phyloP scores from a whole-genome alignment of 805 yeast species.

The Spathaspora arborariae region DNA sequence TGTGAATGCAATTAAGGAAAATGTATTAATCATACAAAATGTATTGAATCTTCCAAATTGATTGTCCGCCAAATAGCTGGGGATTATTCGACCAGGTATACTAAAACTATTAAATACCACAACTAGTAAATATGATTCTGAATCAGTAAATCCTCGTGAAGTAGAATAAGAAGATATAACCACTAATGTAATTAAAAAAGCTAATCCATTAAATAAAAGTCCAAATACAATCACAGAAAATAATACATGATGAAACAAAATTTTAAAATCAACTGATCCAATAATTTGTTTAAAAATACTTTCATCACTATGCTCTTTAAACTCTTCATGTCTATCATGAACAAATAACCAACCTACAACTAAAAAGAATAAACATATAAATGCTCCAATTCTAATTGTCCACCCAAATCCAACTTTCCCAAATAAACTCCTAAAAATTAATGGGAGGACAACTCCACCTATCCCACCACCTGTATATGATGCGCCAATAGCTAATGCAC shows the following conservation, averaged over 20 bases:
- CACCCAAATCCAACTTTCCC: constrained; percentile 29
- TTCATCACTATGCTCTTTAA: constrained; percentile 6
- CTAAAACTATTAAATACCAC: constrained; percentile 23
- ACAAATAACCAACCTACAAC: constrained; percentile 14
- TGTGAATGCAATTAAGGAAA: constrained; percentile 16
- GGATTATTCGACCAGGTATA: constrained; percentile 24
- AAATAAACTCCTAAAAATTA: constrained; percentile 22
- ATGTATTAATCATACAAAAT: constrained; percentile 15
- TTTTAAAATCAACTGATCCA: constrained; percentile 21
- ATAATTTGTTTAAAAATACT: constrained; percentile 13
- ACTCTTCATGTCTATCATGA: constrained; percentile 17
- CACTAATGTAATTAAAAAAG: constrained; percentile 21
- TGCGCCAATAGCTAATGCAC: constrained; percentile 25
- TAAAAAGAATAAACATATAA: constrained; percentile 17
- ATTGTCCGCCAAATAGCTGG: constrained; percentile 22
- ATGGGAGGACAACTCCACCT: constrained; percentile 27
- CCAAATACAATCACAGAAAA: constrained; percentile 21
- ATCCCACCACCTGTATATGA: constrained; percentile 30
- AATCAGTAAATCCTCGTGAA: constrained; percentile 17
- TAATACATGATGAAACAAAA: constrained; percentile 18
- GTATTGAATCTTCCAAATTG: constrained; percentile 22
- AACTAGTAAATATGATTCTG: constrained; percentile 17
- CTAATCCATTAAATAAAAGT: constrained; percentile 27
- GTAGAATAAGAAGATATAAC: constrained; percentile 23
- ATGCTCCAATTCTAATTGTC: constrained; percentile 24